Conservation (phyloP, 805 yeast genomes). For the Hyphopichia homilentoma region DNA sequence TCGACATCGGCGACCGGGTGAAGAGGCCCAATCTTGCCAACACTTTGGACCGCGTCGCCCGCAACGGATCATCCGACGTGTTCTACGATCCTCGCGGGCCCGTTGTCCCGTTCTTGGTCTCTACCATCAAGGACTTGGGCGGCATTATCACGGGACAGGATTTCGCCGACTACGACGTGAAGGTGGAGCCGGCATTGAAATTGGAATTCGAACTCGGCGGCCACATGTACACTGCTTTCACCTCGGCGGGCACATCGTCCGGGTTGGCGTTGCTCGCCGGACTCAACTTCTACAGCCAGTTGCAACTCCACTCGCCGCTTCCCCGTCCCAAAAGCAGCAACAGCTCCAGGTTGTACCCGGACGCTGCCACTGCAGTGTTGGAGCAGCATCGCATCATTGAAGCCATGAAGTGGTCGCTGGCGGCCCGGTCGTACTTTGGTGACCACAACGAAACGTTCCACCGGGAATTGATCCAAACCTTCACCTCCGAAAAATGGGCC, state of each 20-base stretch:
- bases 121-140: conserved; percentile 47
- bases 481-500: conserved; percentile 57
- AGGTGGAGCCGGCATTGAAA: conserved; percentile 34
- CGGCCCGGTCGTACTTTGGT: conserved; percentile 83
- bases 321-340: conserved; percentile 6
- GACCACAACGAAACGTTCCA: conserved; percentile 44
- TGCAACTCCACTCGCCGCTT: too few relatives aligned
- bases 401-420: conserved; percentile 90
- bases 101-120: conserved; percentile 59
- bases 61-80: conserved; percentile 69
- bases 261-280: conserved; percentile 84
- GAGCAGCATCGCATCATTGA: conserved; percentile 72
- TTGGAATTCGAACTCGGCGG: conserved; percentile 14
- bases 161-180: conserved; percentile 56
- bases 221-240: conserved; percentile 23
- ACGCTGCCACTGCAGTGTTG: too few relatives aligned
- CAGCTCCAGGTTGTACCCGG: too few relatives aligned
- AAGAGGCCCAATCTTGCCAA: conserved; percentile 59
- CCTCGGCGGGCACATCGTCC: conserved; percentile 69
- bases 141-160: conserved; percentile 71
- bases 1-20: conserved; percentile 56
- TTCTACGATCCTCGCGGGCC: conserved; percentile 84
- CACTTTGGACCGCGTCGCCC: conserved; percentile 65
- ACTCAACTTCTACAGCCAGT: conserved; percentile 54
- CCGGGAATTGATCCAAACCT: conserved; percentile 35